Evolutionary conservation across 2,329 filamentous ascomycete genomes (phyloP).

Genomic region (Exophiala bonariae): DNA sequence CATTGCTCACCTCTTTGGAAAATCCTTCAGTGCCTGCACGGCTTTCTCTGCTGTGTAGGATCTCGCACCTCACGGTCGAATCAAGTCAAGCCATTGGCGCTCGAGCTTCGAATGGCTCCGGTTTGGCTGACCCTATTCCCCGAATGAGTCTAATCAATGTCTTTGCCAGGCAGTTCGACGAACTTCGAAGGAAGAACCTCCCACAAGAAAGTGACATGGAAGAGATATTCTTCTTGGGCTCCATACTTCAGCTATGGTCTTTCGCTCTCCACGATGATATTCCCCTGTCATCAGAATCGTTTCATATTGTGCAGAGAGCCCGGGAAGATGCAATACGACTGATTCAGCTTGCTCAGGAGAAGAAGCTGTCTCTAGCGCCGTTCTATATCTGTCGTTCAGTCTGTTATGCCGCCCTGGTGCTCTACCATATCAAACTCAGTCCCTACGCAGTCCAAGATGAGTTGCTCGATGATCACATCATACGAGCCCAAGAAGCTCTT

Average conservation of each 20-base stretch:
- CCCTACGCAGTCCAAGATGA: slow-evolving; percentile 11
- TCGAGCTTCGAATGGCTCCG: slow-evolving; percentile 6
- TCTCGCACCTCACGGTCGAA: slow-evolving; percentile 10
- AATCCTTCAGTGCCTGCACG: slow-evolving; percentile 2
- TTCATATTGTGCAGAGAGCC: slow-evolving; percentile 9
- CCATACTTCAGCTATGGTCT: slow-evolving; percentile 16
- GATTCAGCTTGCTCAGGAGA: slow-evolving; percentile 13
- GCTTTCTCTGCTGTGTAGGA: slow-evolving; percentile 13
- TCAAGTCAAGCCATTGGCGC: slow-evolving; percentile 7
- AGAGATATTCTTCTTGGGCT: slow-evolving; percentile 15
- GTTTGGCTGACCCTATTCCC: slow-evolving; percentile 6
- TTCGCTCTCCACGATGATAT: slow-evolving; percentile 15
- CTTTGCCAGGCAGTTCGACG: slow-evolving; percentile 13
- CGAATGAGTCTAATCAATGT: slow-evolving; percentile 17
- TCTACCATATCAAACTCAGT: slow-evolving; percentile 15
- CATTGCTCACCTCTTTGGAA: slow-evolving; percentile 7
- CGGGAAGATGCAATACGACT: slow-evolving; percentile 11
- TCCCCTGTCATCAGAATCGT: slow-evolving; percentile 5
- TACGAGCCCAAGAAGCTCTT: slow-evolving; percentile 8
- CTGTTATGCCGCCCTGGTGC: slow-evolving; percentile 13
- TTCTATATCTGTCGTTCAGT: slow-evolving; percentile 15
- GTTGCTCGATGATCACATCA: slow-evolving; percentile 11
- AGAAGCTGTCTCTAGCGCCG: slow-evolving; percentile 12
- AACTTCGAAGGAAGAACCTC: slow-evolving; percentile 1
- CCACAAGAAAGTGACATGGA: slow-evolving; percentile 2